Conservation (phyloP, 1,284 basidiomycete genomes). For the Termitomyces sp. region DNA sequence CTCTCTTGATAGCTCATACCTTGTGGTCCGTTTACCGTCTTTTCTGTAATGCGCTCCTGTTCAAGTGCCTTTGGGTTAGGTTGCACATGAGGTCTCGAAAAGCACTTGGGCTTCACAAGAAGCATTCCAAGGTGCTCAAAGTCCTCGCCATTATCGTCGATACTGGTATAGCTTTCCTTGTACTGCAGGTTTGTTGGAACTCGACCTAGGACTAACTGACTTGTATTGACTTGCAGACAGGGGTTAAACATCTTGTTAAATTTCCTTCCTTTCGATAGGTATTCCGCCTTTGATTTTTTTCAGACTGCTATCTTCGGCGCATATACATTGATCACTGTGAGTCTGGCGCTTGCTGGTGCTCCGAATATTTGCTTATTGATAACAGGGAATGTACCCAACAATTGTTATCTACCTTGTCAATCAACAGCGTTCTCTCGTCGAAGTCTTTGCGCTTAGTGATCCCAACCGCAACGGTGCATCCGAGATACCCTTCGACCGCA, state of each 20-base stretch:
- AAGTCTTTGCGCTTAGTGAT: background rate
- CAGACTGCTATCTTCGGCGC: background rate
- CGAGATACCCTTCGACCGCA: background rate
- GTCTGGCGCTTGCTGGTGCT: background rate
- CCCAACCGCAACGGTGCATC: background rate
- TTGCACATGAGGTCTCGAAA: background rate
- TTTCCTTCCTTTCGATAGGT: background rate
- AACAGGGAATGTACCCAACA: slow-evolving; percentile 2
- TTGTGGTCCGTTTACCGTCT: background rate
- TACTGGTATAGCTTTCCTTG: background rate
- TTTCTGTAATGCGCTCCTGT: background rate
- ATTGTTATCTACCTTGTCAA: slow-evolving; percentile 6
- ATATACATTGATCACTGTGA: background rate
- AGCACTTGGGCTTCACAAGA: background rate
- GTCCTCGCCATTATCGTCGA: background rate
- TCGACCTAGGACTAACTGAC: background rate
- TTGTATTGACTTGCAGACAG: background rate
- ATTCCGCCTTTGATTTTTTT: background rate
- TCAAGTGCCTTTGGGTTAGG: background rate
- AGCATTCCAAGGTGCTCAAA: background rate
- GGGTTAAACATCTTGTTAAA: background rate
- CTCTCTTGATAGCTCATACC: background rate
- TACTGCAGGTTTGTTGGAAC: background rate
- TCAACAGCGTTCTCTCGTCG: background rate
- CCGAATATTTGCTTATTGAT: background rate